Evolutionary conservation across 176 grass and related monocot genomes (phyloP), one percentile per base, ranked within the genome.

Genomic region (Hordeum vulgare): DNA sequence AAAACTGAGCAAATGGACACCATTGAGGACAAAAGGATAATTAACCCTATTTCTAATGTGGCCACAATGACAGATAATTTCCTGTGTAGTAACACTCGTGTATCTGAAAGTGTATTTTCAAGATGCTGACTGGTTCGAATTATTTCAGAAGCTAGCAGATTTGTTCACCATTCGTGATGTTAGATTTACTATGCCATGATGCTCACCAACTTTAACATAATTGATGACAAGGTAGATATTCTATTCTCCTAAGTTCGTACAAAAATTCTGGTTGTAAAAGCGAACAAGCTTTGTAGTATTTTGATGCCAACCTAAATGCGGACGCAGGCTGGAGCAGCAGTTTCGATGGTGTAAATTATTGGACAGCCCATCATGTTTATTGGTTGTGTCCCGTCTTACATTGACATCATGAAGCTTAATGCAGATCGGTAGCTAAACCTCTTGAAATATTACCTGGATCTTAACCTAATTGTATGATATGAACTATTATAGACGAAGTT

Each of bases 121-220:
- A 61, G n/a, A n/a, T 29, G 29, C 11, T 77, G n/a, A 58, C 9
- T 59, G 7, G 18, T 34, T 79, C 56, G 7, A 39, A 70, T 65
- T 25, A 27, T 81, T 81, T 71, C 76, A 89, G 71, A 91, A 93
- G 85, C 85, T 91, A 76, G 80, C 83, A 31, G 85, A 90, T 25
- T n/a, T 92, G 8, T 86, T 85, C 11, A 66, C 58, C 39, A 56
- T 76, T 67, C 61, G 68, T 54, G 83, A 81, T 81, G 87, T 57
- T 81, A 95, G 85, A 84, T 85, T 78, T 83, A 88, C 67, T 83
- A 85, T 73, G 90, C 77, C 40, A 96, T 85, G n/a, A 56, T 90
- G 75, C 80, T 91, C 29, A 88, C 83, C 11, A 90, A 86, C 44
- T 93, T 90, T 65, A 80, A 77, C 27, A 89, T 76, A 17, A 83